phyloP scores from a whole-genome alignment of 179 eudicot species.

The Kewa caespitosa region DNA sequence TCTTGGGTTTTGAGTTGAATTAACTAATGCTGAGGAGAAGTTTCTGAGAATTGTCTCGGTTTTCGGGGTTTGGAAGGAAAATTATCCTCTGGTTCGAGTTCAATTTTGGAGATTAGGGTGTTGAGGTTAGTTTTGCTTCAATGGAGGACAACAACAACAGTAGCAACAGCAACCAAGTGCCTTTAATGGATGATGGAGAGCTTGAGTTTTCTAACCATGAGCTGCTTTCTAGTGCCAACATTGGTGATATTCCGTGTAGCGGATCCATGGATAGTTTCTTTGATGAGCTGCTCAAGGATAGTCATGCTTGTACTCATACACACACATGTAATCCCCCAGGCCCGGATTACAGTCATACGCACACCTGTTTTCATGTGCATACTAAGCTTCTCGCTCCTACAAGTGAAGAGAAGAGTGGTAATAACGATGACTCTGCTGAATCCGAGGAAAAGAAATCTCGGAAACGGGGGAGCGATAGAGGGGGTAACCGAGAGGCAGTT shows the following conservation, averaged over 20 bases:
- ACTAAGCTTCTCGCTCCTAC: conserved; percentile 67
- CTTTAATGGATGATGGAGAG: conserved; percentile 75
- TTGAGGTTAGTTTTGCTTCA: conserved; percentile 1
- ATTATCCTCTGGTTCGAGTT: conserved; percentile 5
- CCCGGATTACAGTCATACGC: conserved; percentile 76
- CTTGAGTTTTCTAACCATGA: conserved; percentile 81
- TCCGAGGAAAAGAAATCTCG: conserved; percentile 55
- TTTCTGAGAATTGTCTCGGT: conserved; percentile 4
- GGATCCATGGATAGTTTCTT: conserved; percentile 81
- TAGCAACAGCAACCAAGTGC: conserved; percentile 20
- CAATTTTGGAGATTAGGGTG: not conserved
- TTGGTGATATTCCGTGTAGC: conserved; percentile 58
- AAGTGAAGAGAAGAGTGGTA: conserved; percentile 56
- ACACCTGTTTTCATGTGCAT: conserved; percentile 92
- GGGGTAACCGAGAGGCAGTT: conserved; percentile 90
- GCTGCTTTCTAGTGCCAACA: conserved; percentile 51
- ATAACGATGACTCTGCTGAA: conserved; percentile 78
- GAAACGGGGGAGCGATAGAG: conserved; percentile 61
- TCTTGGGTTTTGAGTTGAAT: conserved; percentile 21
- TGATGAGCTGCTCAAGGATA: conserved; percentile 67
- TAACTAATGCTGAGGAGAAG: not conserved
- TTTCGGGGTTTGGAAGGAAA: not conserved
- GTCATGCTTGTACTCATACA: conserved; percentile 85
- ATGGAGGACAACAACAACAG: conserved; percentile 27
- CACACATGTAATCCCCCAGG: conserved; percentile 85